phyloP scores from a whole-genome alignment of 2,329 filamentous ascomycete species.

The Lasiodiplodia sp. region DNA sequence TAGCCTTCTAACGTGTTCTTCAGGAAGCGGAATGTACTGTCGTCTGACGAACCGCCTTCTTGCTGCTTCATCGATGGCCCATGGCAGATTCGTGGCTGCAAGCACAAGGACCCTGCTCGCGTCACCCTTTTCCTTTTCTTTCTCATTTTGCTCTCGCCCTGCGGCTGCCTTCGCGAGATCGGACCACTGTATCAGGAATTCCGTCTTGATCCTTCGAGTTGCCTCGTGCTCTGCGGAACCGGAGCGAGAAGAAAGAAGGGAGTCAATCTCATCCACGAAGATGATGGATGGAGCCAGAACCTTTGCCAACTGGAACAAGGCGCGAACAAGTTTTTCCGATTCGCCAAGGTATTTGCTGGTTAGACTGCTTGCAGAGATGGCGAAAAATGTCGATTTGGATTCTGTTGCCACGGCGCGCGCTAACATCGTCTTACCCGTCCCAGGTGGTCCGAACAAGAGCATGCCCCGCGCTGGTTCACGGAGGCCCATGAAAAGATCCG shows the following conservation, averaged over 20 bases:
- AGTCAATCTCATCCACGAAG: slow-evolving; percentile 98
- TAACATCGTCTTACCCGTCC: slow-evolving; percentile 99
- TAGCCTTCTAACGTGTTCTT: slow-evolving; percentile 77
- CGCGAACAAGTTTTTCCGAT: slow-evolving; percentile 93
- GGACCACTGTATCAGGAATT: slow-evolving; percentile 97
- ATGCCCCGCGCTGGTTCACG: slow-evolving; percentile 94
- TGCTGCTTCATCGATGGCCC: slow-evolving; percentile 97
- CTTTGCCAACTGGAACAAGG: slow-evolving; percentile 89
- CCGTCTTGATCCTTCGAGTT: slow-evolving; percentile 92
- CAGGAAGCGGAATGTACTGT: slow-evolving; percentile 95
- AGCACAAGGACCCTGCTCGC: slow-evolving; percentile 89
- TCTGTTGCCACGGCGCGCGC: slow-evolving; percentile 94
- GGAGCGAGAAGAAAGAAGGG: slow-evolving; percentile 82
- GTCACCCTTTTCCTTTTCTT: slow-evolving; percentile 76
- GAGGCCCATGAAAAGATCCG: slow-evolving; percentile 93
- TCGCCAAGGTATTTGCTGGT: slow-evolving; percentile 97
- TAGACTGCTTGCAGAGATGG: slow-evolving; percentile 90
- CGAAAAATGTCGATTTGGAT: slow-evolving; percentile 94
- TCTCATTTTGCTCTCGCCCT: slow-evolving; percentile 74
- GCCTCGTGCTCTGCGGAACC: slow-evolving; percentile 91
- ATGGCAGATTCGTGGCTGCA: slow-evolving; percentile 93
- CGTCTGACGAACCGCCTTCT: slow-evolving; percentile 87
- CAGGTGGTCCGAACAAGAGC: slow-evolving; percentile 93
- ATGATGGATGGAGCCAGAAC: slow-evolving; percentile 92
- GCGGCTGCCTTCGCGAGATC: slow-evolving; percentile 91